phyloP scores from a whole-genome alignment of 1,284 basidiomycete genomes.

The Cryptococcus sp. region DNA sequence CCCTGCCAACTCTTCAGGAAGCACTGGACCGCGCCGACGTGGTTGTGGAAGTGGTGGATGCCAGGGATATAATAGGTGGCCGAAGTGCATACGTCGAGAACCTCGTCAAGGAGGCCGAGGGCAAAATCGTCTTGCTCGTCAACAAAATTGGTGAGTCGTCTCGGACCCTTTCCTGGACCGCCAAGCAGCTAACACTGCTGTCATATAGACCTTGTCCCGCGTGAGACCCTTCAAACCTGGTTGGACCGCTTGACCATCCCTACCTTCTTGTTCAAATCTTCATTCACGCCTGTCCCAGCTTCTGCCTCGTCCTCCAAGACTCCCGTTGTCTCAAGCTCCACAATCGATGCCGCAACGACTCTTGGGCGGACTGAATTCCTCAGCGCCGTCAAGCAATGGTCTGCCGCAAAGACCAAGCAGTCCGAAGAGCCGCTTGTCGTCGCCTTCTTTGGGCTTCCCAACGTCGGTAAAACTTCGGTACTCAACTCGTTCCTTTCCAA shows the following conservation, averaged over 20 bases:
- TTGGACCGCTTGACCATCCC: conserved; percentile 68
- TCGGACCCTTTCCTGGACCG: background rate
- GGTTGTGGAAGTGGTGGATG: conserved; percentile 80
- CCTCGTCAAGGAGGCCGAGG: conserved; percentile 53
- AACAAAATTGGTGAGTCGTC: conserved; percentile 77
- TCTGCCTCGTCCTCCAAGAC: conserved; percentile 42
- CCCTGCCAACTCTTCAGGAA: conserved; percentile 67
- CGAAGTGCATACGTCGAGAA: conserved; percentile 69
- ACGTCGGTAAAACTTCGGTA: conserved; percentile 80
- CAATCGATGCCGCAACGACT: conserved; percentile 10
- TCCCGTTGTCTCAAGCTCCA: conserved; percentile 38
- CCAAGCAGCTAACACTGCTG: background rate
- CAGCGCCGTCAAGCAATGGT: conserved; percentile 24
- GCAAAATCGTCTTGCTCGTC: conserved; percentile 65
- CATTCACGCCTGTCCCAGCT: conserved; percentile 56
- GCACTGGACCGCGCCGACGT: conserved; percentile 82
- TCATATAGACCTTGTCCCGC: conserved; percentile 73
- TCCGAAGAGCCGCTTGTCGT: conserved; percentile 57
- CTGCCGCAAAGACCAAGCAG: conserved; percentile 29
- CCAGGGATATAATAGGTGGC: conserved; percentile 74
- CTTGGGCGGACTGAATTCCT: conserved; percentile 40
- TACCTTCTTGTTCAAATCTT: conserved; percentile 80
- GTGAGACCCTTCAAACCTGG: conserved; percentile 79
- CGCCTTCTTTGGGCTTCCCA: conserved; percentile 68
- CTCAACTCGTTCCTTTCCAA: conserved; percentile 71